Base-by-base conservation (phyloP, 2,329 filamentous ascomycete genomes). In the Elsinoe perseae region DNA sequence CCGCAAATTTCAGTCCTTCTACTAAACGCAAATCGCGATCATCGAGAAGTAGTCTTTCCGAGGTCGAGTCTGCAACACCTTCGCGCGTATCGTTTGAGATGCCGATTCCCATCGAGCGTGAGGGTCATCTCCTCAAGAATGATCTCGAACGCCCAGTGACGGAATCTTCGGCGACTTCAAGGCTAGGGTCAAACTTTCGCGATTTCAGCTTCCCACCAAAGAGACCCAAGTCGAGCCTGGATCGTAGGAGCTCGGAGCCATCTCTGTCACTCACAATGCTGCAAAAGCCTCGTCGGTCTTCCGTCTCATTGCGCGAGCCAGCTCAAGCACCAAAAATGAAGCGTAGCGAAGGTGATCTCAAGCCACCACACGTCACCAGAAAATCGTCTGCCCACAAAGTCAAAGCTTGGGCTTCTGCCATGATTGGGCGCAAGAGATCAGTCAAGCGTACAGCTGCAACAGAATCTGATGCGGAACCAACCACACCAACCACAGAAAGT, bases 331-430 rank as follows among this genome's bases (percentile, higher is more conserved):
- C 57, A 21, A 56, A 59, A 1, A 54, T 56, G 20, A 55, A 57
- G 25, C 44, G 44, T 12, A 43, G 38, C 20, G 23, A 57, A 6
- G 40, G 56, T 7, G 59, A 63, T 7, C 12, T 42, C n/a, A 36
- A 54, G 25, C 16, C 27, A 23, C 21, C 21, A 7, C 30, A 30
- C 3, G 48, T 60, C 21, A 56, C 44, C 8, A 60, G 63, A 4
- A 62, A 61, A 30, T 66, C 64, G 2, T 69, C 68, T 0, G 62
- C 64, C 66, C 90, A 88, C 72, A 87, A 84, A 67, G 85, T 91
- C 59, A 88, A 86, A 64, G 76, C 77, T 6, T 86, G 83, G 83
- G 82, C 81, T 16, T 81, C 80, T 7, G 66, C 67, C 2, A 68
- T 68, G 57, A 57, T 63, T 27, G 56, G 58, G 14, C 56, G 61